These are phyloP conservation scores for Globisporangium orthogonon DNA, from an alignment of 352 stramenopile genomes.

Conservation along the genomic window DNA sequence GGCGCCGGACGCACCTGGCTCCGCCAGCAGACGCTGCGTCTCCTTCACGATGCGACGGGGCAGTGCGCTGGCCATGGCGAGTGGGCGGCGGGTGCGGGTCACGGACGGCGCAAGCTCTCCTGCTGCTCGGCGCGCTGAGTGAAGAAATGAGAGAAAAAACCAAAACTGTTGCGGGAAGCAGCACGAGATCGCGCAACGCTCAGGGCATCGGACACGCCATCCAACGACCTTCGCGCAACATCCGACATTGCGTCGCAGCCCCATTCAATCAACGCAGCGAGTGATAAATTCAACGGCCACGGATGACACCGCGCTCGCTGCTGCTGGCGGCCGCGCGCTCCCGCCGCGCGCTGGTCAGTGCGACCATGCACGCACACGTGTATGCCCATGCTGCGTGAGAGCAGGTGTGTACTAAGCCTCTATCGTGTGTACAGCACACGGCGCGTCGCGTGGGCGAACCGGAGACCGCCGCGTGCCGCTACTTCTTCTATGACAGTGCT, in stretches of 20 bases:
- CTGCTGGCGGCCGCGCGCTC: not conserved
- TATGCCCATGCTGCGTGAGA: not conserved
- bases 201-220: no score
- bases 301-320: no score
- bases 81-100: not conserved
- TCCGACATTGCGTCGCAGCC: not conserved
- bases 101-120: no score
- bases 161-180: not conserved
- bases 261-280: not conserved
- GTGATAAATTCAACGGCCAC: no score
- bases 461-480: slow-evolving; percentile 71
- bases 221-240: not conserved
- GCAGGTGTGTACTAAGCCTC: not conserved
- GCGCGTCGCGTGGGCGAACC: slow-evolving; percentile 49
- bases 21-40: slow-evolving; percentile 92
- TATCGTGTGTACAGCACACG: slow-evolving; percentile 36
- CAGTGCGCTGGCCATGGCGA: slow-evolving; percentile 47
- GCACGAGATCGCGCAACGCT: not conserved
- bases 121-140: no score
- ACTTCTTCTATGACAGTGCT: slow-evolving; percentile 74
- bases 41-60: slow-evolving; percentile 86
- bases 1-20: slow-evolving; percentile 59
- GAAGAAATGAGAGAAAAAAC: no score
- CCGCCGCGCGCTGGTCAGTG: not conserved
- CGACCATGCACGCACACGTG: not conserved